Evolutionary conservation across 169 alveolate genomes (phyloP).

Genomic region (Eimeria acervulina): DNA sequence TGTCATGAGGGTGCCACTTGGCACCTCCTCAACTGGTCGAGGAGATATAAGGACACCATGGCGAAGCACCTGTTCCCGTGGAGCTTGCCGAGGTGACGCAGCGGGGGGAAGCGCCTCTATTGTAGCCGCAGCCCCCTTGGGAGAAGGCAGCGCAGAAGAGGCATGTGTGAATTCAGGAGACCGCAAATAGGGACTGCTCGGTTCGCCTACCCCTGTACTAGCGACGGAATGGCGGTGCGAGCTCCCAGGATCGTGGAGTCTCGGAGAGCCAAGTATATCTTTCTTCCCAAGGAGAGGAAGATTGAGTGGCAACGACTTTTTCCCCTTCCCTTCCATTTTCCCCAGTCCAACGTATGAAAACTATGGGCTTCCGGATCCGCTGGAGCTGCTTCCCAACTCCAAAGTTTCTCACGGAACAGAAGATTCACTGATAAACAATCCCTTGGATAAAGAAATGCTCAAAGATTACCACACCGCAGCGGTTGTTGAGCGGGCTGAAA

Average conservation of each 20-base stretch:
- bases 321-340: slow-evolving; percentile 25
- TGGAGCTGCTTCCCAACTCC: background rate
- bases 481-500: background rate
- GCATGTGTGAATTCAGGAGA: slow-evolving; percentile 39
- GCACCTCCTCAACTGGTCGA: background rate
- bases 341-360: background rate
- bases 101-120: background rate
- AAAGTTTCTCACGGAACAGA: background rate
- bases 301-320: background rate
- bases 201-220: slow-evolving; percentile 54
- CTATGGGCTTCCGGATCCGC: background rate
- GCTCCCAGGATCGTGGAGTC: slow-evolving; percentile 43
- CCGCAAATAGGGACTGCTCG: slow-evolving; percentile 17
- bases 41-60: slow-evolving; percentile 55
- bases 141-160: slow-evolving; percentile 27
- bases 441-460: background rate
- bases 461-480: background rate
- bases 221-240: slow-evolving; percentile 61
- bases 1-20: slow-evolving; percentile 25
- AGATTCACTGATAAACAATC: background rate
- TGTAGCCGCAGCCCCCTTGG: slow-evolving; percentile 5
- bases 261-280: slow-evolving; percentile 28
- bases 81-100: background rate
- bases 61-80: slow-evolving; percentile 10
- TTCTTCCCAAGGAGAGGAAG: slow-evolving; percentile 21